These are phyloP conservation scores for Trypanosoma lewisi DNA, from an alignment of 208 protist genomes.

Conservation along the genomic window DNA sequence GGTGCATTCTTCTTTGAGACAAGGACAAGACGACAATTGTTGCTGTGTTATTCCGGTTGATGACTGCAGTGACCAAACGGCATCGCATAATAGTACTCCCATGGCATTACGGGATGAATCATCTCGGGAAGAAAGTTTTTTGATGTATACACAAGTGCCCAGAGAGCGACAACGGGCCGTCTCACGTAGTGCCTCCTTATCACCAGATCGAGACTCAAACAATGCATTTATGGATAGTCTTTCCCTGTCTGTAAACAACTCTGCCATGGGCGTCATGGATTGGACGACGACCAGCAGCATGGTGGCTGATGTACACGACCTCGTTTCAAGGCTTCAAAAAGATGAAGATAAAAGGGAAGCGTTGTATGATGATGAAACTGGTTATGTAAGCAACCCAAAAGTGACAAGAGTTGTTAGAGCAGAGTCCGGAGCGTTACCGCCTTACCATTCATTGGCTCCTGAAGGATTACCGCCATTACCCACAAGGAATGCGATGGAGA, in stretches of 20 bases:
- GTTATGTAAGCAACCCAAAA: no score
- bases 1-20: no score
- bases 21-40: neutral
- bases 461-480: constrained; percentile 13
- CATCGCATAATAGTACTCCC: neutral
- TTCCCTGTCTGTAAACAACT: neutral
- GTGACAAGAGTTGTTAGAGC: neutral
- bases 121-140: constrained; percentile 3
- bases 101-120: neutral
- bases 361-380: neutral
- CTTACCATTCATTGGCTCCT: neutral
- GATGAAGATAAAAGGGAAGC: neutral
- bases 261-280: constrained; percentile 10
- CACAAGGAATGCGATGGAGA: neutral
- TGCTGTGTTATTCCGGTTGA: neutral
- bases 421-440: neutral
- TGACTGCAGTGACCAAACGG: neutral
- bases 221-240: neutral
- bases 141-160: constrained; percentile 2
- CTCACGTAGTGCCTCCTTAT: constrained; percentile 8
- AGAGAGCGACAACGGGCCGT: constrained; percentile 13
- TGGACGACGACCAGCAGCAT: constrained; percentile 21
- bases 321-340: neutral
- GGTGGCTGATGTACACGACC: constrained; percentile 8
- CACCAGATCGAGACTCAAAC: neutral